Conservation (phyloP, 179 eudicot species). For the Silene noctiflora region DNA sequence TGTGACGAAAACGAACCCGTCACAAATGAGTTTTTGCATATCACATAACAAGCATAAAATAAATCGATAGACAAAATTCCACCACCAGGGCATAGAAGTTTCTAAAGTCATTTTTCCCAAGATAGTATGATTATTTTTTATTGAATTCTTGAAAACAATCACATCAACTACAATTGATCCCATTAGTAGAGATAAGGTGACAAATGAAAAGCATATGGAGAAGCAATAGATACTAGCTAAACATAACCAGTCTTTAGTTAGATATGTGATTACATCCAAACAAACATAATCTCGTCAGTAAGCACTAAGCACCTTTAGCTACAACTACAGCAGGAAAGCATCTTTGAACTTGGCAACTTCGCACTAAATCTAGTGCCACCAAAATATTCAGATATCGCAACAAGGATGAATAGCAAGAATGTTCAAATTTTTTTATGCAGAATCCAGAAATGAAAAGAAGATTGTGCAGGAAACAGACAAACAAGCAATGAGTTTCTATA, state of each 20-base stretch:
- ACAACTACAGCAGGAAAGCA: constrained; percentile 14
- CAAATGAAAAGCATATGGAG: not conserved
- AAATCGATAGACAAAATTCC: not conserved
- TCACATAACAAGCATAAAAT: not conserved
- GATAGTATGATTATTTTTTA: not conserved
- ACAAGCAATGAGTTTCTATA: not conserved
- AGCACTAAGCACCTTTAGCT: constrained; percentile 6
- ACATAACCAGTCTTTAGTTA: not conserved
- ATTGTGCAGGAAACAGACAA: constrained; percentile 7
- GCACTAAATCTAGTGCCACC: too few relatives aligned
- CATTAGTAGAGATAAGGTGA: not conserved
- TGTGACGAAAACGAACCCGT: too few relatives aligned
- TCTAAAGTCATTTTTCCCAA: not conserved
- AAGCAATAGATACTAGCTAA: not conserved
- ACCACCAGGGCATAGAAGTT: not conserved
- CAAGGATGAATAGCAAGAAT: not conserved
- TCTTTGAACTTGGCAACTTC: not conserved
- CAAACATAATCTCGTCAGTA: not conserved
- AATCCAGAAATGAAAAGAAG: constrained; percentile 4
- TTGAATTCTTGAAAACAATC: not conserved
- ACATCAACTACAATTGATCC: not conserved
- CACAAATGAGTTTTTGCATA: too few relatives aligned
- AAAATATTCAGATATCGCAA: too few relatives aligned
- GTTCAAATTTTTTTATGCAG: not conserved
- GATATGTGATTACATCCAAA: not conserved